Evolutionary conservation across 495 filamentous ascomycete genomes (phyloP), one percentile per base, ranked within the genome.

Genomic region (Daldinia childiae): DNA sequence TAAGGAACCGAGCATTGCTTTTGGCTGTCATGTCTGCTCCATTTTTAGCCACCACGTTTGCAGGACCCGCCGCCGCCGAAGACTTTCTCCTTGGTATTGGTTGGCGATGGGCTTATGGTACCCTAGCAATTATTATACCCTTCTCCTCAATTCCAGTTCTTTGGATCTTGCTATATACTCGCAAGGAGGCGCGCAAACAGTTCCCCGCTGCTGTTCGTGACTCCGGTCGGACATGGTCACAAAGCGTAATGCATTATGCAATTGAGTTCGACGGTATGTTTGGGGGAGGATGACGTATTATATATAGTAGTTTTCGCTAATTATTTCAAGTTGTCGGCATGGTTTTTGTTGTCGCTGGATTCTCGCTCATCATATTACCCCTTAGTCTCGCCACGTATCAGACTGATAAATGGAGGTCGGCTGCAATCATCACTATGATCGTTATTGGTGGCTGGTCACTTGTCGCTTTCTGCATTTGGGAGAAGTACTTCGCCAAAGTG

Each of bases 61-160:
- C 81, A 8, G 82, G 81, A 14, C 75, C 82, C 1, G 75, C 77
- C 43, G 77, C 83, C 43, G 77, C 83, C 1, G 65, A 80, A 32
- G 68, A 73, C 5, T 80, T 87, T 62, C 70, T 80, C 48, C 62
- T 77, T 30, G 69, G 77, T 12, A 63, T 72, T 29, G 76, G 79
- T 45, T 90, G 86, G 87, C 84, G 84, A 17, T 91, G 88, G 89
- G 84, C 79, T 1, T 89, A 83, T 71, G 87, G 87, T 6, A 78
- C 78, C 21, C 86, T 85, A 63, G 78, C 82, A 1, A 87, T 89
- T 57, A 78, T 89, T 64, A 77, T 82, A 50, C 86, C 87, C 0
- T 70, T 84, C 15, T 62, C 43, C 7, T 17, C 59, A 1, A 41
- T 52, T n/a, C 45, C 45, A 26, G 45, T 62, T 19, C 45, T 62